phyloP scores from a whole-genome alignment of 2,329 filamentous ascomycete species.

The Pseudogymnoascus verrucosus region DNA sequence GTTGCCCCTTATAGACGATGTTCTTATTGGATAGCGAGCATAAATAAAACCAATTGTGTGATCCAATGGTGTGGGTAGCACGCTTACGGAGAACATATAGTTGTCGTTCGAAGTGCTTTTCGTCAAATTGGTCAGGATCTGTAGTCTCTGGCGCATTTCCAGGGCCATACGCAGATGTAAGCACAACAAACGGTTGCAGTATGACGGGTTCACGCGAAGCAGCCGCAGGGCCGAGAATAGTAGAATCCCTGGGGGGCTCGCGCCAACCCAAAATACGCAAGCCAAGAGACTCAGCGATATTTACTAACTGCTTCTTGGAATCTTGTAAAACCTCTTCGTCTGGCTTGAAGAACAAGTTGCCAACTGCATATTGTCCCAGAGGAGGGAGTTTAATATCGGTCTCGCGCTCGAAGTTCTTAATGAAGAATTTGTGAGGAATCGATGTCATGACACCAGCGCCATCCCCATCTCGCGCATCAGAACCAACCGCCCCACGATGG shows the following conservation, averaged over 20 bases:
- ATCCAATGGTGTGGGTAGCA: conserved; percentile 84
- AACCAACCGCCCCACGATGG: conserved; percentile 95
- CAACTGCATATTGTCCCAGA: conserved; percentile 88
- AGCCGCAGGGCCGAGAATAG: conserved; percentile 84
- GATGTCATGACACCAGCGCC: conserved; percentile 99
- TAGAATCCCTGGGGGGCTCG: conserved; percentile 88
- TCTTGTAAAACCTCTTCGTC: conserved; percentile 83
- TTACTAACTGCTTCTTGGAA: conserved; percentile 88
- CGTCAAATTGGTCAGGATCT: conserved; percentile 74
- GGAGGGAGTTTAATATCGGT: conserved; percentile 80
- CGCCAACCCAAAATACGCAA: conserved; percentile 93
- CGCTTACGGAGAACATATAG: conserved; percentile 92
- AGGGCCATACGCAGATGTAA: conserved; percentile 74
- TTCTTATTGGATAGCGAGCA: conserved; percentile 95
- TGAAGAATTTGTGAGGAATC: conserved; percentile 95
- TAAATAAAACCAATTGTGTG: conserved; percentile 98
- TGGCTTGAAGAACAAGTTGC: conserved; percentile 98
- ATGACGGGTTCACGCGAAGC: conserved; percentile 92
- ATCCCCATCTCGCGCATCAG: conserved; percentile 94
- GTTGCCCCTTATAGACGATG: conserved; percentile 97
- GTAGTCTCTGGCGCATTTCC: conserved; percentile 71
- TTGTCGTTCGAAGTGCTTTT: conserved; percentile 81
- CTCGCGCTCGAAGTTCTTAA: conserved; percentile 95
- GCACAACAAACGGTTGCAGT: conserved; percentile 88
- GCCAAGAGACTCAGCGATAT: conserved; percentile 79